Evolutionary conservation across 164 flowering plant species (phyloP).

Genomic region (Magnolia officinalis): DNA sequence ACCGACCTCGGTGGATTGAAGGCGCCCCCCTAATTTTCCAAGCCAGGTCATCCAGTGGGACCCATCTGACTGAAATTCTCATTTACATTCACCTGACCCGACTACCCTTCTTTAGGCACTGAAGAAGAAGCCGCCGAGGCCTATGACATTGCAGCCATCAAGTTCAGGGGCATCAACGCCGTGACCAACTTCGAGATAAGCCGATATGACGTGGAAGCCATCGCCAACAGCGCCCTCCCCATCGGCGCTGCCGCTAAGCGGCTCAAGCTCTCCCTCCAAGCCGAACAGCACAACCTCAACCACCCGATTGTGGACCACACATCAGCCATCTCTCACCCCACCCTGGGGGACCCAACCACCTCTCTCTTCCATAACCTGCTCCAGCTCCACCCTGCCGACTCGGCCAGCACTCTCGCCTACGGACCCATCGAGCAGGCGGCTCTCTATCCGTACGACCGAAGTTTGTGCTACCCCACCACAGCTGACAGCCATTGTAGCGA

Average conservation of each 20-base stretch:
- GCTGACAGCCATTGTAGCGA: neutral
- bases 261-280: neutral
- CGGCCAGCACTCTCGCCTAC: neutral
- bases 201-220: conserved; percentile 13
- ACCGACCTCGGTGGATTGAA: no score
- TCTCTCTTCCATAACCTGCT: neutral
- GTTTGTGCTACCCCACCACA: neutral
- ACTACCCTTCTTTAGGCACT: conserved; percentile 7
- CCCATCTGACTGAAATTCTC: no score
- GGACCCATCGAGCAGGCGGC: neutral
- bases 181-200: conserved; percentile 21
- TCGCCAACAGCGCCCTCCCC: conserved; percentile 9
- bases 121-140: conserved; percentile 20
- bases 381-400: neutral
- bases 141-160: conserved; percentile 19
- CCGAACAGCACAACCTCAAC: neutral
- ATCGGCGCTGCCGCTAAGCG: conserved; percentile 10
- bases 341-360: neutral
- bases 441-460: neutral
- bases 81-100: neutral
- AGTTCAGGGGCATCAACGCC: conserved; percentile 16
- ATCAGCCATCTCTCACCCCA: neutral
- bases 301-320: neutral
- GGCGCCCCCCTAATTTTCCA: no score
- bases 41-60: no score